These are phyloP conservation scores for Thraustochytrium striatum DNA, from an alignment of 352 stramenopile genomes.

Conservation along the genomic window DNA sequence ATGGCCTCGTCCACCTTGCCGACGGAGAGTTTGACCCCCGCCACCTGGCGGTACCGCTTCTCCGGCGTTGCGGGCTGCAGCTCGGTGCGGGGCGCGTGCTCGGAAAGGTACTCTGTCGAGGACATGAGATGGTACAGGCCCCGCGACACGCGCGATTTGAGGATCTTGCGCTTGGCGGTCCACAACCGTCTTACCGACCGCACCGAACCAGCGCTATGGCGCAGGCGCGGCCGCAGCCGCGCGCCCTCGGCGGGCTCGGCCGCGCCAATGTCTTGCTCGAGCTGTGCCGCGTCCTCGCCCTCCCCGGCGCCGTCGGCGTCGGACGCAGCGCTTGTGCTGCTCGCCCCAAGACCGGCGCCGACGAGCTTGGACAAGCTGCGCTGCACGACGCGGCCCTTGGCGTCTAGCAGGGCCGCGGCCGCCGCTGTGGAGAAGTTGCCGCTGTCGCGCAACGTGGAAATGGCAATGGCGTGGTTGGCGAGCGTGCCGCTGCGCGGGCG, in stretches of 20 bases:
- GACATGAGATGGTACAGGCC: not conserved
- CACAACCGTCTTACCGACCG: not conserved
- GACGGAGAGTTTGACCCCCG: not conserved
- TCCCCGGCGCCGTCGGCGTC: not conserved
- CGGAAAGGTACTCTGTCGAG: not conserved
- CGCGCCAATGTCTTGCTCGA: not conserved
- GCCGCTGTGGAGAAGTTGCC: not conserved
- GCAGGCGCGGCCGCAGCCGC: not conserved
- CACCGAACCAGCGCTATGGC: not conserved
- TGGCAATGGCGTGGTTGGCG: not conserved
- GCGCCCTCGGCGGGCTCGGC: not conserved
- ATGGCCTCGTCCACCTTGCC: not conserved
- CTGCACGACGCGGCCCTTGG: not conserved
- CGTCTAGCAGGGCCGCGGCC: not conserved
- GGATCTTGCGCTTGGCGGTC: not conserved
- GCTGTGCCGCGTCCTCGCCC: not conserved
- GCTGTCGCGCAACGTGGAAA: not conserved
- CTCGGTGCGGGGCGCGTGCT: not conserved
- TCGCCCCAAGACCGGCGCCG: too few species aligned
- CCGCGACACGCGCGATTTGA: not conserved
- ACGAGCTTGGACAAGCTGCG: conserved; percentile 4
- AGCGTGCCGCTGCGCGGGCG: not conserved
- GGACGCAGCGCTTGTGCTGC: too few species aligned
- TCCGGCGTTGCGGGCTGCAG: not conserved
- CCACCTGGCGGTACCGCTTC: not conserved